Base-by-base conservation (phyloP, 2,329 filamentous ascomycete genomes). In the Diaporthe sp. region DNA sequence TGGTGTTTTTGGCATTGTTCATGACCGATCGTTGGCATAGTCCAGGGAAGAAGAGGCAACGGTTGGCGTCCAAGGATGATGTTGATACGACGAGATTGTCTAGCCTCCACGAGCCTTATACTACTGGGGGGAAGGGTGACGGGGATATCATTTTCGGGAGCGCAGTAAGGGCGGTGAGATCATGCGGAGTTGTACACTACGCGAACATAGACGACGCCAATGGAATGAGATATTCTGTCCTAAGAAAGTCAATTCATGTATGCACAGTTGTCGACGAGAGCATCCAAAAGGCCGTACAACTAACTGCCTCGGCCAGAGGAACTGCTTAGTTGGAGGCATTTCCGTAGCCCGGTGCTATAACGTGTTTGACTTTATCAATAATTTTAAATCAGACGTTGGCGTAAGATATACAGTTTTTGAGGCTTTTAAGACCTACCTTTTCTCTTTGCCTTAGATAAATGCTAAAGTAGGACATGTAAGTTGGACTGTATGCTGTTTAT, bases 1-100 rank as follows among this genome's bases (percentile, higher is more conserved):
- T 75, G 76, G 78, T 77, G 77, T 78, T 73, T 80, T 80, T 73
- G 77, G 66, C 70, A 59, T 71, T 71, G 8, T 68, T 68, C 63
- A 53, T 69, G 61, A 66, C 22, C 69, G 37, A 72, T 65, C 55
- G 68, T 74, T 71, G 71, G 74, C 59, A 65, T 70, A 35, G 74
- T 74, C 68, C 72, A 69, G 74, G 72, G 61, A 63, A 72, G 55
- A 58, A 70, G 55, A 65, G 72, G 59, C 68, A 70, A 70, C 58
- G 69, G 66, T 70, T 74, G 68, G 74, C 74, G 72, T 74, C 74
- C 27, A 56, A 56, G 74, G 50, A 47, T 71, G 61, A 70, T 42
- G 19, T 74, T 47, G 56, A 63, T 51, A 37, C 47, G 72, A 72
- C 68, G 74, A 74, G 53, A 75, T 51, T 75, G 69, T 58, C 63